Conservation (phyloP, 345 rosid genomes). For the Hibiscus syriacus region DNA sequence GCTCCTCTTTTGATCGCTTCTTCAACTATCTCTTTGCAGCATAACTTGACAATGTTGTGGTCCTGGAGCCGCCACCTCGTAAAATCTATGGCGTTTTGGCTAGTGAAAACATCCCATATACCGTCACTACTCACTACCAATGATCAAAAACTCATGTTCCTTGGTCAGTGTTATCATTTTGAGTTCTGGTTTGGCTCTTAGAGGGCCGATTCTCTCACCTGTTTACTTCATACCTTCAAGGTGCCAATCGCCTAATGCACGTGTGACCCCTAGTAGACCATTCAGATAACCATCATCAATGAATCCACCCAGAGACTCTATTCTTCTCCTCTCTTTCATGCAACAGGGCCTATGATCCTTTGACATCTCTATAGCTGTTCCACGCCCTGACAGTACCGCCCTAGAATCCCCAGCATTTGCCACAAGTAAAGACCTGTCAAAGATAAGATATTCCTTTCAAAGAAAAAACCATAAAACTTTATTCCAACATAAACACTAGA, state of each 20-base stretch:
- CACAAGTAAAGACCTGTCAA: slow-evolving; percentile 58
- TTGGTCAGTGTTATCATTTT: slow-evolving; percentile 41
- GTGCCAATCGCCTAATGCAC: slow-evolving; percentile 80
- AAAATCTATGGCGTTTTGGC: slow-evolving; percentile 74
- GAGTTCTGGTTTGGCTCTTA: slow-evolving; percentile 82
- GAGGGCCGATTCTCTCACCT: slow-evolving; percentile 38
- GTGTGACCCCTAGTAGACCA: slow-evolving; percentile 60
- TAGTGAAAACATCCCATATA: slow-evolving; percentile 78
- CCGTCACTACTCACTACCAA: slow-evolving; percentile 83
- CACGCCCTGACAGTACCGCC: slow-evolving; percentile 62
- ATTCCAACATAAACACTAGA: background rate
- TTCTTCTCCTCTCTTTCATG: slow-evolving; percentile 40
- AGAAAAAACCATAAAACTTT: background rate
- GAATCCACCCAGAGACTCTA: slow-evolving; percentile 62
- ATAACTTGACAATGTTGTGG: slow-evolving; percentile 56
- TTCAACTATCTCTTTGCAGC: slow-evolving; percentile 64
- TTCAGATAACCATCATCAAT: slow-evolving; percentile 65
- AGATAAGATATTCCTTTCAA: slow-evolving; percentile 1
- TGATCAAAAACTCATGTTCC: slow-evolving; percentile 78
- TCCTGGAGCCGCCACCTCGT: slow-evolving; percentile 60
- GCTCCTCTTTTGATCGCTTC: slow-evolving; percentile 67
- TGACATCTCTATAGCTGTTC: slow-evolving; percentile 65
- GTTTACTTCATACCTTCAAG: slow-evolving; percentile 58
- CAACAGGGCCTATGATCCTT: slow-evolving; percentile 69
- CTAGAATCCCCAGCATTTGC: slow-evolving; percentile 95